Evolutionary conservation across 441 rosid genomes (phyloP), one percentile per base, ranked within the genome.

Genomic region (Raphanus hybrid): DNA sequence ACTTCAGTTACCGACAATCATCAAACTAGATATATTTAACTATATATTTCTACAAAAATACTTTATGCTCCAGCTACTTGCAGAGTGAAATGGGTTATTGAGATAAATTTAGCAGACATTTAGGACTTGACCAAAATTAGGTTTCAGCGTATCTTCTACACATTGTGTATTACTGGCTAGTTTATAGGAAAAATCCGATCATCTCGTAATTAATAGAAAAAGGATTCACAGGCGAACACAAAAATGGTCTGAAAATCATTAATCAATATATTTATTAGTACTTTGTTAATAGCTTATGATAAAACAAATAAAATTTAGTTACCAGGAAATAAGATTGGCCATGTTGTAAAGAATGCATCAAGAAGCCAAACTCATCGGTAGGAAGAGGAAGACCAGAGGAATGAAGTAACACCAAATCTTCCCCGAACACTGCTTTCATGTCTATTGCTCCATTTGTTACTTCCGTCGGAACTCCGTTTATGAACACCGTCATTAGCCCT

Each of bases 301-400:
- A 23, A 23, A 23, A 23, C 26, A 23, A 23, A 23, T 16, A 32
- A 8, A 52, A 52, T 52, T 14, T 52, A 64, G 54, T 80, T 87
- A 94, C 99, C 91, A 92, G 90, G 84, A 90, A 94, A 83, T 94
- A 94, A 87, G 93, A 82, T 84, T 92, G 93, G 67, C 99, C 98
- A 72, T 86, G 93, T 66, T 89, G 90, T 85, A 94, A 88, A 83
- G 86, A 83, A 57, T 92, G 92, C 78, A 92, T 79, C 78, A 87
- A 75, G 78, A 84, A 86, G 41, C 99, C 98, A 78, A 83, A 90
- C 59, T 91, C 97, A 79, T 90, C 89, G 23, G 74, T 78, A 52
- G 97, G 97, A 23, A 94, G 65, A 16, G 94, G 89, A 32, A 91
- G 73, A 4, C 99, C 99, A 16, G 98, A 89, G 64, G 98, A 85